Percentiles rank a stretch among this genome's conserved stretches.
These are phyloP conservation scores for Mycena venus DNA, from an alignment of 768 basidiomycete species.

Conservation along the genomic window DNA sequence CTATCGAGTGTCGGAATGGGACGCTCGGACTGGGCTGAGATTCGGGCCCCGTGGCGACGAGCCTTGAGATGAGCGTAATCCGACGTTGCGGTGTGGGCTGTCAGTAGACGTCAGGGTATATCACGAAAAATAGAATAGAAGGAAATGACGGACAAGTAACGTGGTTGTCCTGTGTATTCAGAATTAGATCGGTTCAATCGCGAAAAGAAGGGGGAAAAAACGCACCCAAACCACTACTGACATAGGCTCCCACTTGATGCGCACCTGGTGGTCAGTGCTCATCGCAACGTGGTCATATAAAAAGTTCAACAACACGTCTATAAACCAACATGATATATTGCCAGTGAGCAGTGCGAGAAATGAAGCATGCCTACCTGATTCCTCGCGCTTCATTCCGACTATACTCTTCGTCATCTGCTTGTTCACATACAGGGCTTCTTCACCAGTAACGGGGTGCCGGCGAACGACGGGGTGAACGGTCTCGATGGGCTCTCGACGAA, in stretches of 20 bases:
- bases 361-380: conserved; percentile 67
- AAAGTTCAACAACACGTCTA: conserved; percentile 76
- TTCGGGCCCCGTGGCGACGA: conserved; percentile 82
- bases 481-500: conserved; percentile 87
- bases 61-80: conserved; percentile 76
- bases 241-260: conserved; percentile 81
- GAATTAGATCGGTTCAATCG: neutral
- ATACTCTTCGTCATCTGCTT: conserved; percentile 86
- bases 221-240: conserved; percentile 64
- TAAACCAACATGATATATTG: too few relatives aligned
- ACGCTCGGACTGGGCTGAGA: conserved; percentile 87
- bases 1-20: conserved; percentile 71
- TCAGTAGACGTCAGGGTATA: too few relatives aligned
- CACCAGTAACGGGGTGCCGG: conserved; percentile 88
- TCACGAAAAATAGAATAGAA: neutral
- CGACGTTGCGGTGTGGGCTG: conserved; percentile 75
- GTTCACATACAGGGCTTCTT: conserved; percentile 91
- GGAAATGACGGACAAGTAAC: conserved; percentile 68
- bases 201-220: neutral
- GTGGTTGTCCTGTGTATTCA: conserved; percentile 77
- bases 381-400: conserved; percentile 86
- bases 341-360: too few relatives aligned
- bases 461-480: conserved; percentile 86
- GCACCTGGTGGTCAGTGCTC: conserved; percentile 82
- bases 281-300: conserved; percentile 83